Evolutionary conservation across 495 filamentous ascomycete genomes (phyloP), one percentile per base, ranked within the genome.

Genomic region (Penicillium canescens): DNA sequence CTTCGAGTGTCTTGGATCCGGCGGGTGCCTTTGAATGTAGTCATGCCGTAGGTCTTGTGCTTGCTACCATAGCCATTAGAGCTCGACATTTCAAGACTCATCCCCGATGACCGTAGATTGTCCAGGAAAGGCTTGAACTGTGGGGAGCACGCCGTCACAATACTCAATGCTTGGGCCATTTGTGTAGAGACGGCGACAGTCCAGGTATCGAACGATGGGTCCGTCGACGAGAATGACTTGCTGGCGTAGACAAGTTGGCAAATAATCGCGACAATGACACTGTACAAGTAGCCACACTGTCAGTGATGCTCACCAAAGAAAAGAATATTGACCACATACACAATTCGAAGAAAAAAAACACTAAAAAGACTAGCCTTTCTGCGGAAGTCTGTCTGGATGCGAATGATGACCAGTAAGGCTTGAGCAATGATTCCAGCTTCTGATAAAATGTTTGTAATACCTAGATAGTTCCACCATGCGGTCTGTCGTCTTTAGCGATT

Each of bases 91-190:
- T 70, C 73, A 33, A 69, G 61, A 3, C 69, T 64, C 50, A 78
- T 67, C 36, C 76, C 68, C 0, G 73, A 69, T 14, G 76, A 73
- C 39, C 72, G 69, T 12, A 78, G 55, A 37, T 66, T 73, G 18
- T 75, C 68, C 10, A 79, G 58, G 56, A 80, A 76, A 0, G 76
- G 76, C 24, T 74, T 75, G 28, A 79, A 70, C 41, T 78, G 78
- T 0, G 77, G 74, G 0, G 71, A 63, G 50, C 75, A 79, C 1
- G 75, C 66, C 9, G 75, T 76, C 11, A 74, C 57, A 4, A 77
- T 68, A 39, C 73, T 72, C 4, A 76, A 52, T 5, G 61, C 62
- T 18, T 74, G 67, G 13, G 66, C 62, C 28, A 73, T 62, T 33
- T 73, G 71, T n/a, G 67, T 71, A 7, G 62, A 63, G 21, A 75